Base-by-base conservation (phyloP, 2,329 filamentous ascomycete genomes). In the Dryadomyces quercus-mongolicae region DNA sequence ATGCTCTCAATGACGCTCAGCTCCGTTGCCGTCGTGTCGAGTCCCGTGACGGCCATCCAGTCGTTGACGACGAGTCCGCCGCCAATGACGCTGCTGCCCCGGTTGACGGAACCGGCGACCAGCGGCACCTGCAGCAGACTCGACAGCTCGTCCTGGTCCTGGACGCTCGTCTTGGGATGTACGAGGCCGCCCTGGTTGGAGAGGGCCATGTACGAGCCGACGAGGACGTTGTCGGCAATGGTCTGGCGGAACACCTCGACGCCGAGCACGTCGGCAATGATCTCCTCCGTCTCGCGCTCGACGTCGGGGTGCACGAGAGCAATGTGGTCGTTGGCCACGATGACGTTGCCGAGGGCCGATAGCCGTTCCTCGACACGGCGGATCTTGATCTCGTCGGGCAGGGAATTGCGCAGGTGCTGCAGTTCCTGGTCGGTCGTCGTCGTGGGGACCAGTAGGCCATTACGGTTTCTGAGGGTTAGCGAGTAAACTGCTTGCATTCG, bases 341-440 rank as follows among this genome's bases (percentile, higher is more conserved):
- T 96, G 59, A 97, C 93, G 68, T 98, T 98, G 58, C 93, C 93
- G 25, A 98, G 82, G 5, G 93, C 93, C 18, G 90, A 95, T 59
- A 98, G 78, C 45, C 93, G 84, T 77, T 98, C 93, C 76, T 98
- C 93, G 74, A 98, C 95, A 62, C 93, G 84, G 74, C 96, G 91
- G 65, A 98, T 95, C 72, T 91, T 90, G 60, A 98, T 88, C 56
- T 75, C 74, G 68, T 97, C 92, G 43, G 93, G 93, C 61, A 98
- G 82, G 56, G 86, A 90, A 72, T 98, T 97, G 64, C 93, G 86
- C 64, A 98, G 78, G 71, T 98, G 93, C 73, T 96, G 91, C 60
- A 98, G 80, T 76, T 98, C 93, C 76, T 98, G 93, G 73, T 98
- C 93, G 62, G 91, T 95, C 58, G 93, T 97, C 56, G 85, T 89